phyloP scores from a whole-genome alignment of 2,329 filamentous ascomycete species.

The Emergomyces pasteurianus region DNA sequence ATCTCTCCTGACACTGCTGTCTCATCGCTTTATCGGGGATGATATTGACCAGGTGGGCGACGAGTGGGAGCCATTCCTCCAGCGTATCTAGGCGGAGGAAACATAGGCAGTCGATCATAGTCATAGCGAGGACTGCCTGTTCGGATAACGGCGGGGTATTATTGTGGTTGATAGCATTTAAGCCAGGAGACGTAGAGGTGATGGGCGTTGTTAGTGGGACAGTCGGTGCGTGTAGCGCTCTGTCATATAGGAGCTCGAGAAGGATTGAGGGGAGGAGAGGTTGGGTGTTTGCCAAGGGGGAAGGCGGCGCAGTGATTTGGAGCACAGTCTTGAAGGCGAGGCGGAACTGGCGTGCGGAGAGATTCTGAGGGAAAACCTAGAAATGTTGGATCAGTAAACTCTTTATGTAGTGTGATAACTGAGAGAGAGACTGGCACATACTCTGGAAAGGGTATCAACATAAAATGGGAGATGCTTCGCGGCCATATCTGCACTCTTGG shows the following conservation, averaged over 20 bases:
- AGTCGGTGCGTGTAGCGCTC: slow-evolving; percentile 45
- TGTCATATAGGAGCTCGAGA: slow-evolving; percentile 63
- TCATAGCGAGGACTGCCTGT: slow-evolving; percentile 63
- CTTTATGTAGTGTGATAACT: neutral
- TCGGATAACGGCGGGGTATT: slow-evolving; percentile 46
- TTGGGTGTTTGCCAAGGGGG: slow-evolving; percentile 57
- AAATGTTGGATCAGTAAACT: slow-evolving; percentile 1
- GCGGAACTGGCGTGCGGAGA: slow-evolving; percentile 76
- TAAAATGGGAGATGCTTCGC: slow-evolving; percentile 68
- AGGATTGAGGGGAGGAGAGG: slow-evolving; percentile 69
- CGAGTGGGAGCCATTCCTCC: slow-evolving; percentile 67
- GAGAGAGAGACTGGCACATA: slow-evolving; percentile 14
- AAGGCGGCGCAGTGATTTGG: slow-evolving; percentile 69
- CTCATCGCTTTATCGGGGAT: slow-evolving; percentile 53
- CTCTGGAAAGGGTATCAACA: slow-evolving; percentile 62
- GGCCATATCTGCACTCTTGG: slow-evolving; percentile 61
- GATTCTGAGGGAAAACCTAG: slow-evolving; percentile 60
- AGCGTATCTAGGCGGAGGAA: slow-evolving; percentile 57
- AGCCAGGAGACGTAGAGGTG: slow-evolving; percentile 11
- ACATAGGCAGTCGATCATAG: slow-evolving; percentile 67
- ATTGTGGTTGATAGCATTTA: slow-evolving; percentile 19
- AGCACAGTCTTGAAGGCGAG: slow-evolving; percentile 78
- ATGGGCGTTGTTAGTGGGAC: slow-evolving; percentile 29
- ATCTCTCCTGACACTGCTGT: slow-evolving; percentile 53
- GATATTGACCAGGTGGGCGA: slow-evolving; percentile 54